These are phyloP conservation scores for Botrytis hyacinthi DNA, from an alignment of 2,329 filamentous ascomycete genomes.

Conservation along the genomic window DNA sequence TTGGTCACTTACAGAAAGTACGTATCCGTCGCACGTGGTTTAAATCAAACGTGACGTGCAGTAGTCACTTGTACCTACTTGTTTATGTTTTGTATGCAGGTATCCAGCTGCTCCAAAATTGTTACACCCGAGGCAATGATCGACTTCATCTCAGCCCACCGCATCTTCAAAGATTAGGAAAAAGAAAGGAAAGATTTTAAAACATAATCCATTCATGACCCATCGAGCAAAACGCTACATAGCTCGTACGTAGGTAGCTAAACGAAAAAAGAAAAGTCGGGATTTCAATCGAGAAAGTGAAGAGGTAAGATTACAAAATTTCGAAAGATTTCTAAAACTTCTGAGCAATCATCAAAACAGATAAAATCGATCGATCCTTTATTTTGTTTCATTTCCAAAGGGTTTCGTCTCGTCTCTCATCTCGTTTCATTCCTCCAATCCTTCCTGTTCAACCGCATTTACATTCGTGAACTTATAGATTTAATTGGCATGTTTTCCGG, in stretches of 20 bases:
- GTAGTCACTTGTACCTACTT: slow-evolving; percentile 9
- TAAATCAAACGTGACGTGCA: slow-evolving; percentile 20
- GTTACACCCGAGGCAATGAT: slow-evolving; percentile 9
- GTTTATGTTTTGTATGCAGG: slow-evolving; percentile 7
- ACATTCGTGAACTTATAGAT: not conserved
- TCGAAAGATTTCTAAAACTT: not conserved
- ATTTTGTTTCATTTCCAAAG: not conserved
- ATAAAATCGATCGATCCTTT: not conserved
- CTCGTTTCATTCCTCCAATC: slow-evolving; percentile 17
- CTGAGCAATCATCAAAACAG: not conserved
- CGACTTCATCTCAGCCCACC: not conserved
- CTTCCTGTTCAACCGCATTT: slow-evolving; percentile 6
- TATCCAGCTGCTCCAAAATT: not conserved
- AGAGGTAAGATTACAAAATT: not conserved
- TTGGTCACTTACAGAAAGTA: slow-evolving; percentile 13
- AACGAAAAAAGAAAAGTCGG: not conserved
- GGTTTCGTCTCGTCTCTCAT: slow-evolving; percentile 10
- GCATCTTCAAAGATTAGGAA: not conserved
- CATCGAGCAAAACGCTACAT: not conserved
- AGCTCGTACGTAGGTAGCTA: not conserved
- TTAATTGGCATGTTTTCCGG: not conserved
- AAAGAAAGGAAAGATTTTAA: not conserved
- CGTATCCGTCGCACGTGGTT: slow-evolving; percentile 16
- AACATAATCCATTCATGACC: not conserved
- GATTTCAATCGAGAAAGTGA: too few species aligned